Evolutionary conservation across 441 rosid species (phyloP), one percentile per base, ranked within the genome.

Genomic region (Populus hybrid): DNA sequence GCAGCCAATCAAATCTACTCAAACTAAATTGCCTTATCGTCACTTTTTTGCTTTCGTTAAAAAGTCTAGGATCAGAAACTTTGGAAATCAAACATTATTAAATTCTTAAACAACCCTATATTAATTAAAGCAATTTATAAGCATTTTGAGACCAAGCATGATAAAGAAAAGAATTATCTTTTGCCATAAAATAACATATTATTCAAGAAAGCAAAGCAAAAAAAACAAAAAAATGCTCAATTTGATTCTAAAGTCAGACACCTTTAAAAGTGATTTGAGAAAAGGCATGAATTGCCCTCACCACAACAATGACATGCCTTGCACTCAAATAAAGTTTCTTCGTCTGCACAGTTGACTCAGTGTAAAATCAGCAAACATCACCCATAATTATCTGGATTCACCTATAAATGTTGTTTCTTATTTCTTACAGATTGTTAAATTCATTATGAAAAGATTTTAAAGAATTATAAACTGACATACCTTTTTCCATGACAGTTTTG

Each of bases 401-500:
- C 68, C 28, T 8, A 36, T 10, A 36, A 18, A 68, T 18, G 23
- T 1, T 6, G 40, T 42, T 70, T 69, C 64, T 72, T 26, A 46
- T 68, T 71, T 76, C 65, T 73, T 50, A 76, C 10, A 70, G 50
- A 76, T 77, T 63, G 50, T 61, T 67, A 75, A 70, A 67, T 73
- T 81, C 69, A 74, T 76, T 74, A 70, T 74, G 30, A 24, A 67
- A 83, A 67, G 77, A 50, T 70, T 24, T 66, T 70, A 42, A 32
- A 74, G 57, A 74, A 81, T 72, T 74, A 69, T 67, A 23, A 73
- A 64, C 66, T 76, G 80, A 79, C 92, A 88, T 93, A 96, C 98
- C 99, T 94, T 96, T 96, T 84, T 85, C 95, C 87, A 80, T 86
- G 90, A 87, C 84, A 93, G 86, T 94, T 86, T 90, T 90, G 85